Evolutionary conservation across 371 early-diverging fungal species (phyloP), one percentile per base, ranked within the genome.

Genomic region (Lichtheimia hyalospora): DNA sequence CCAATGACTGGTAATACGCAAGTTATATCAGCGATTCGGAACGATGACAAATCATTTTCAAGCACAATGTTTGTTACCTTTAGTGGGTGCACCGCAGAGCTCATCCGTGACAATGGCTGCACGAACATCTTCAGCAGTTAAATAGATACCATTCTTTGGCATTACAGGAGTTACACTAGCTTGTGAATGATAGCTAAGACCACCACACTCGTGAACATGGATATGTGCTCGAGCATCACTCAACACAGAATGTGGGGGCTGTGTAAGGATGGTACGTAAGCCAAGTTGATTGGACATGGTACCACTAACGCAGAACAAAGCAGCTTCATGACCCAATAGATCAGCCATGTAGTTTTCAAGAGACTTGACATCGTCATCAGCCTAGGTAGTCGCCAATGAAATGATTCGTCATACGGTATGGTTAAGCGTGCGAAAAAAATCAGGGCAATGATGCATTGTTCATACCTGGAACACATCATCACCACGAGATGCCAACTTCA

Each of bases 381-480:
- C 60, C 64, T 64, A 40, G 1, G 7, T n/a, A 16, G 46, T 46
- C 18, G 16, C 10, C 34, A 34, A 21, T 16, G 46, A 21, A 18
- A 46, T 21, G 46, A 46, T 46, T n/a, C n/a, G 46, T 21, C 18
- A 46, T 46, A 21, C 16, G 46, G 21, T 21, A 46, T 21, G 5
- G 46, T 7, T 46, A 21, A 46, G n/a, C 18, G 46, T n/a, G 21
- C 46, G 18, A 18, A 46, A 21, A 46, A 34, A 34, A 34, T 34
- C 34, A 34, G 34, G 34, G 34, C 34, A 34, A 10, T 34, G 34
- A 34, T 34, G 8, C 34, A 13, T 41, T 18, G 34, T 34, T 34
- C 60, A 67, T 70, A 87, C 92, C 40, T 77, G 81, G 58, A 83
- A 92, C 4, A 96, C 95, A 74, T 96, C 95, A 69, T 96, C 97